Conservation (phyloP, 345 rosid species). For the Isatis tinctoria region DNA sequence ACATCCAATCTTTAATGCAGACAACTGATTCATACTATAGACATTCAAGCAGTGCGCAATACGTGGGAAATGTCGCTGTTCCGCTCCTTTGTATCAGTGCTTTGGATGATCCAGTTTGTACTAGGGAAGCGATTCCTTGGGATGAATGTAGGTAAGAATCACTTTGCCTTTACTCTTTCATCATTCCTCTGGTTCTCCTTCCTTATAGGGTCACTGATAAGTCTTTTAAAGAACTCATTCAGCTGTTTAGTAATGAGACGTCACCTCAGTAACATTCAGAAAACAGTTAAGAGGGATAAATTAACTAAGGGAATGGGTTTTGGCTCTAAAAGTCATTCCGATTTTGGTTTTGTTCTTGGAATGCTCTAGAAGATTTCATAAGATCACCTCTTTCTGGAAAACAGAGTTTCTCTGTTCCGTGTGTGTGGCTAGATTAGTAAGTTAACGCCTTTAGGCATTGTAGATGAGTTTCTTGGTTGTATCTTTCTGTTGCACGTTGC, state of each 20-base stretch:
- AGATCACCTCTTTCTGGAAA: neutral
- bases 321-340: neutral
- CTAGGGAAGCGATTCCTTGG: conserved; percentile 92
- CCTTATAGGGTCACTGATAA: neutral
- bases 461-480: neutral
- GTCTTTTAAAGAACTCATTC: neutral
- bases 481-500: neutral
- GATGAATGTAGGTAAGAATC: conserved; percentile 85
- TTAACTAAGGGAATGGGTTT: neutral
- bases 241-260: neutral
- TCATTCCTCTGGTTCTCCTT: neutral
- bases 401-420: neutral
- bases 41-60: conserved; percentile 65
- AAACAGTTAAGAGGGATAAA: neutral
- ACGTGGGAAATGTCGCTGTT: conserved; percentile 57
- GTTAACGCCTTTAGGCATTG: neutral
- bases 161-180: neutral
- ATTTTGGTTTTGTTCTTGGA: neutral
- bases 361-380: neutral
- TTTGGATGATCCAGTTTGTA: conserved; percentile 89
- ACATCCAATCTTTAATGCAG: conserved; percentile 37
- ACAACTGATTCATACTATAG: conserved; percentile 88
- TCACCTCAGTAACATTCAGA: neutral
- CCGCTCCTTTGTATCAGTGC: conserved; percentile 88
- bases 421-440: neutral